Evolutionary conservation across 169 alveolate genomes (phyloP).

Genomic region (Plasmodium yoelii): DNA sequence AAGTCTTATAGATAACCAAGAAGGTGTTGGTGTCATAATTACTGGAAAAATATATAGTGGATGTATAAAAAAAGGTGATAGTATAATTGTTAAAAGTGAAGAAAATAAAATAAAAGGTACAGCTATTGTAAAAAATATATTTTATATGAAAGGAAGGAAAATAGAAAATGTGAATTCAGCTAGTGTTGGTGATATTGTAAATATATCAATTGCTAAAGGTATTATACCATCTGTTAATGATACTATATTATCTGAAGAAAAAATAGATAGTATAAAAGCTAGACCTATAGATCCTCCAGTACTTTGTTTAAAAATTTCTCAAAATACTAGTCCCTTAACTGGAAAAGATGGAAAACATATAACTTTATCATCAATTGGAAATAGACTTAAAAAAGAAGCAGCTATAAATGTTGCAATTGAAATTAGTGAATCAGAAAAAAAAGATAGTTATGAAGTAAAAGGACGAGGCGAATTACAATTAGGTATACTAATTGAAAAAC

Average conservation of each 20-base stretch:
- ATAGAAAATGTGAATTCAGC: conserved; percentile 80
- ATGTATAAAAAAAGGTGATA: conserved; percentile 80
- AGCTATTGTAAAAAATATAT: conserved; percentile 81
- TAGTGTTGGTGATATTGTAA: conserved; percentile 85
- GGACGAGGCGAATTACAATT: conserved; percentile 97
- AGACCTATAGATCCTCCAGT: conserved; percentile 95
- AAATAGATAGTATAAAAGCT: conserved; percentile 83
- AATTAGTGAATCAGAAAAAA: conserved; percentile 86
- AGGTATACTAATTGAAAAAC: conserved; percentile 94
- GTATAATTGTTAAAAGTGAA: conserved; percentile 80
- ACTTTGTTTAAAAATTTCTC: conserved; percentile 89
- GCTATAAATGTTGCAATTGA: conserved; percentile 92
- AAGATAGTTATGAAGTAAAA: conserved; percentile 84
- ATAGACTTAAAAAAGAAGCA: conserved; percentile 92
- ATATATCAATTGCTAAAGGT: conserved; percentile 84
- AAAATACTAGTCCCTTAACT: conserved; percentile 93
- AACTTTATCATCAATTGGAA: conserved; percentile 89
- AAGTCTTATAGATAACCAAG: conserved; percentile 84
- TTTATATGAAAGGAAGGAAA: conserved; percentile 81
- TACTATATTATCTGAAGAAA: conserved; percentile 79
- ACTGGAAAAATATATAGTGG: conserved; percentile 89
- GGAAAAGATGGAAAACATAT: conserved; percentile 92
- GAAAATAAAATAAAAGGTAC: conserved; percentile 79
- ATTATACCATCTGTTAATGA: conserved; percentile 85
- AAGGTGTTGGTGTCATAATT: conserved; percentile 81